phyloP scores from a whole-genome alignment of 306 rosid species.

The Oemleria cerasiformis region DNA sequence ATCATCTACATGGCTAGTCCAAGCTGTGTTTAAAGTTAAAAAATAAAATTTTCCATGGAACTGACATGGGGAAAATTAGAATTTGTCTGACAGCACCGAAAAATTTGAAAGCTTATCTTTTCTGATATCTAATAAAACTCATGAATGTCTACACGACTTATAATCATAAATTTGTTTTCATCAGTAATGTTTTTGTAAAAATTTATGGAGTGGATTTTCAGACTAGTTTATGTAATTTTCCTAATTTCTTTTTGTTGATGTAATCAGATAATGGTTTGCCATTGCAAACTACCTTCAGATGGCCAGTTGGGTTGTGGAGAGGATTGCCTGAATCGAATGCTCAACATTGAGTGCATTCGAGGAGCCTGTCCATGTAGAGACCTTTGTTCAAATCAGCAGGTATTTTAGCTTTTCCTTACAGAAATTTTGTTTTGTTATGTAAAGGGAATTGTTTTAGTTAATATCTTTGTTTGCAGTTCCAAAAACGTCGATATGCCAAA shows the following conservation, averaged over 20 bases:
- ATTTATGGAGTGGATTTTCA: constrained; percentile 11
- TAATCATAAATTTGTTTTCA: neutral
- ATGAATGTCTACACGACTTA: neutral
- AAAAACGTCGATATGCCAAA: constrained; percentile 75
- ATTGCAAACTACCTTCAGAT: constrained; percentile 63
- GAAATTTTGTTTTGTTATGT: constrained; percentile 16
- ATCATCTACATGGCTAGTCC: constrained; percentile 5
- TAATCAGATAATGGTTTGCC: constrained; percentile 91
- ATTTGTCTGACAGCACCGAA: neutral
- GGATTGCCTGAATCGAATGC: constrained; percentile 91
- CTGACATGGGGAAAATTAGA: neutral
- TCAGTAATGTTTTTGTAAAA: constrained; percentile 3
- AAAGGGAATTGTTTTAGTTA: constrained; percentile 29
- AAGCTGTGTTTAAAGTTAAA: neutral
- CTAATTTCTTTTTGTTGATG: constrained; percentile 20
- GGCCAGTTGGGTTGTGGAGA: constrained; percentile 85
- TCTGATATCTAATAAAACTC: neutral
- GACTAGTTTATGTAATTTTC: constrained; percentile 1
- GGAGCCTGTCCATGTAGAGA: constrained; percentile 96
- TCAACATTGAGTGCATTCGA: constrained; percentile 83
- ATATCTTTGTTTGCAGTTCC: constrained; percentile 69
- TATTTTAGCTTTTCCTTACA: constrained; percentile 29
- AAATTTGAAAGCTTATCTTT: neutral
- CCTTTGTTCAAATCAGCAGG: constrained; percentile 94
- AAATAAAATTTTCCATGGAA: neutral